Conservation (phyloP, 441 rosid species). For the Adansonia grandidieri region DNA sequence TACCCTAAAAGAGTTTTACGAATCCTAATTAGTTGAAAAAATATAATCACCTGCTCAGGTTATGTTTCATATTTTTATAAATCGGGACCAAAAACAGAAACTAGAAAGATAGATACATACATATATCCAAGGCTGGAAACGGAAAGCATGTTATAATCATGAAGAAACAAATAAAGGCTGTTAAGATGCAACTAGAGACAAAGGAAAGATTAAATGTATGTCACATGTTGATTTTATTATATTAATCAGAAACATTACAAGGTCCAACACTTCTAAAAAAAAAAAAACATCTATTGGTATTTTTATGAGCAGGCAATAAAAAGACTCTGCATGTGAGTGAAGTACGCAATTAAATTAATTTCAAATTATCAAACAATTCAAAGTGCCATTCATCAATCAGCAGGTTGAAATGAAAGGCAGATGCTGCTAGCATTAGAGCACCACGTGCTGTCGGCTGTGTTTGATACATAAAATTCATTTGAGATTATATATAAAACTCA, state of each 20-base stretch:
- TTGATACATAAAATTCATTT: not conserved
- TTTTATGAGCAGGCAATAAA: not conserved
- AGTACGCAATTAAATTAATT: not conserved
- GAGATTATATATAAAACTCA: not conserved
- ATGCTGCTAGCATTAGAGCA: not conserved
- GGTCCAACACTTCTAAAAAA: not conserved
- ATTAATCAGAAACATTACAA: not conserved
- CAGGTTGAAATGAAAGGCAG: conserved; percentile 8
- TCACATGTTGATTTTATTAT: conserved; percentile 12
- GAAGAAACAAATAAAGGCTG: too few species aligned
- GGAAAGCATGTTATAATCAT: too few species aligned
- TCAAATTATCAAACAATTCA: conserved; percentile 9
- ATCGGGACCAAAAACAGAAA: not conserved
- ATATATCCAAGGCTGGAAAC: not conserved
- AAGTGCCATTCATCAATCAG: not conserved
- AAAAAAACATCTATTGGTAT: not conserved
- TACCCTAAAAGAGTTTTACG: not conserved
- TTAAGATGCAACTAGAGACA: not conserved
- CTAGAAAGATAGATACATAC: not conserved
- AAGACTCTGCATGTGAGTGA: not conserved
- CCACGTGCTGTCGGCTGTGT: conserved; percentile 15
- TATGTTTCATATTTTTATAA: too few species aligned
- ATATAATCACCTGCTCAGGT: too few species aligned
- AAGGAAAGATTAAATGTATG: not conserved
- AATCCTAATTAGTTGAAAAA: not conserved